Evolutionary conservation across 2,329 filamentous ascomycete species (phyloP).

Genomic region (Paecilomyces formosus): DNA sequence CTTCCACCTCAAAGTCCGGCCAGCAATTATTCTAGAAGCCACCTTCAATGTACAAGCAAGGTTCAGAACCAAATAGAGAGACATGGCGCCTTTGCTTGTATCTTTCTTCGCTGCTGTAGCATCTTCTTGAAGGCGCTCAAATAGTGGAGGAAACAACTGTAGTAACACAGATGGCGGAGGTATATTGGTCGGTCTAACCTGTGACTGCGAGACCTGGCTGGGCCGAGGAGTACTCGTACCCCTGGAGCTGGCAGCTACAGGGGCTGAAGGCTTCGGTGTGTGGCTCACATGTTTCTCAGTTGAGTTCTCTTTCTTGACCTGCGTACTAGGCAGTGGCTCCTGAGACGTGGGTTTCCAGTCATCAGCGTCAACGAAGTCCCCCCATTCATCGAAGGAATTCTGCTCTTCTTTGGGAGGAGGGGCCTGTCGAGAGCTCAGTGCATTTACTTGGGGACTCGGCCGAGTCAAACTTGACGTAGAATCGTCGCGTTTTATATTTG

Average conservation of each 20-base stretch:
- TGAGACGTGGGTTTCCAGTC: not conserved
- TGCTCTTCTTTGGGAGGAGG: constrained; percentile 17
- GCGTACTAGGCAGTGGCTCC: not conserved
- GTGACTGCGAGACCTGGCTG: constrained; percentile 5
- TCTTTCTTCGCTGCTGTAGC: constrained; percentile 60
- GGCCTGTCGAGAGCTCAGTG: constrained; percentile 3
- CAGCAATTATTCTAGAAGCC: constrained; percentile 73
- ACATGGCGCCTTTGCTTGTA: constrained; percentile 37
- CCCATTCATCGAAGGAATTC: constrained; percentile 45
- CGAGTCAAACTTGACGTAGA: constrained; percentile 8
- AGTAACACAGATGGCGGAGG: constrained; percentile 81
- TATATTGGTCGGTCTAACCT: constrained; percentile 68
- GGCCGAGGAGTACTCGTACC: not conserved
- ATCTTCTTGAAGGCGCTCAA: constrained; percentile 56
- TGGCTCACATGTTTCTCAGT: not conserved
- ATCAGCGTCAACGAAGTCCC: constrained; percentile 43
- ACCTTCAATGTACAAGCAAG: constrained; percentile 40
- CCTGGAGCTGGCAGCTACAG: not conserved
- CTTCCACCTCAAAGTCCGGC: constrained; percentile 83
- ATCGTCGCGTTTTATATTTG: not conserved
- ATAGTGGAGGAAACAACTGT: constrained; percentile 64
- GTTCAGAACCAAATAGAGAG: constrained; percentile 12
- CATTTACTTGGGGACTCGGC: constrained; percentile 3
- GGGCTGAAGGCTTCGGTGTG: not conserved
- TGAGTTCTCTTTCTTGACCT: not conserved